These are phyloP conservation scores for Crithidia sp. DNA, from an alignment of 208 protist genomes.

Conservation along the genomic window DNA sequence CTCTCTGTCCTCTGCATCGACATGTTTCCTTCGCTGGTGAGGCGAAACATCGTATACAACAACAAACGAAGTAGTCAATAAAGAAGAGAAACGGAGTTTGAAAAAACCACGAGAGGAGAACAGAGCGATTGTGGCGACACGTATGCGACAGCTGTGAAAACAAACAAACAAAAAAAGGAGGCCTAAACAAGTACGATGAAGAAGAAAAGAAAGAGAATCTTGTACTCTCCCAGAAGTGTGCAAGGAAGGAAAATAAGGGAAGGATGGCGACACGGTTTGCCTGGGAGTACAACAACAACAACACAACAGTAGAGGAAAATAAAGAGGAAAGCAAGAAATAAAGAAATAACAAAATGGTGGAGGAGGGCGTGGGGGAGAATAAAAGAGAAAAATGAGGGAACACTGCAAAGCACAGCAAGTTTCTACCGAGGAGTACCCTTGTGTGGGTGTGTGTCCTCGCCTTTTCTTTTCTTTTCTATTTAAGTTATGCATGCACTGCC, in stretches of 20 bases:
- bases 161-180: background rate
- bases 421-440: no score
- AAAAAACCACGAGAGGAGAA: no score
- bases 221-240: background rate
- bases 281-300: background rate
- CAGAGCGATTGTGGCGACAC: no score
- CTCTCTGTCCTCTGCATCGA: no score
- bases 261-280: background rate
- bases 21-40: no score
- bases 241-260: background rate
- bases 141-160: background rate
- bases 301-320: background rate
- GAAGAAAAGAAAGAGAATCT: background rate
- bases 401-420: no score
- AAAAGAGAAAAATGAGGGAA: no score
- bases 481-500: background rate
- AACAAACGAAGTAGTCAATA: no score
- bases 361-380: no score
- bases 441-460: no score
- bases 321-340: background rate
- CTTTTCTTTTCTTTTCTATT: background rate
- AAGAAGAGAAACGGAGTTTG: no score
- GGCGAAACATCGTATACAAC: no score
- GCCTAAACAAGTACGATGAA: background rate
- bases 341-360: background rate